Percentiles rank a stretch among this genome's conserved stretches.
These are phyloP conservation scores for Parathielavia appendiculata DNA, from an alignment of 495 filamentous ascomycete genomes.

Conservation along the genomic window DNA sequence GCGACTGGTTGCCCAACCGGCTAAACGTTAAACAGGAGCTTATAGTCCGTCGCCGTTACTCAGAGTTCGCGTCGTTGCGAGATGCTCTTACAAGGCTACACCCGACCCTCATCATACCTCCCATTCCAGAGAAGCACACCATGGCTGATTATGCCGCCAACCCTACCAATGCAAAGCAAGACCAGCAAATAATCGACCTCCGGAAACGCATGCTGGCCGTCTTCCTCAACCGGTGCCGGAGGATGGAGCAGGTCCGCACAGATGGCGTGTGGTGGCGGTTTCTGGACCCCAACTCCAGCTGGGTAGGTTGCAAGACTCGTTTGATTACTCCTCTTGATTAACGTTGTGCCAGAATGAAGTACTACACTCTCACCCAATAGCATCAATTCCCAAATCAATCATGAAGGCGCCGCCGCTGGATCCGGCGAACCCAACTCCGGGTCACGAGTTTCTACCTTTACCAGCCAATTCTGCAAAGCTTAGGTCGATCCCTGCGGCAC, in stretches of 20 bases:
- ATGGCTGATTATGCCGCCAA: conserved; percentile 98
- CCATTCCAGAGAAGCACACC: conserved; percentile 96
- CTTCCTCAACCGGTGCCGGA: conserved; percentile 86
- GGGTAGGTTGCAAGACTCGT: conserved; percentile 55
- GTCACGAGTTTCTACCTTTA: conserved; percentile 80
- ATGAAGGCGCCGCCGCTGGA: conserved; percentile 91
- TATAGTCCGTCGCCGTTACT: conserved; percentile 91
- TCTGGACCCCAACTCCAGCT: conserved; percentile 95
- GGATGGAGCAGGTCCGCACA: conserved; percentile 87
- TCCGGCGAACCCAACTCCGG: conserved; percentile 83
- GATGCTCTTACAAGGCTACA: conserved; percentile 85
- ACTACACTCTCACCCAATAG: conserved; percentile 78
- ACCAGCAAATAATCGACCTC: conserved; percentile 90
- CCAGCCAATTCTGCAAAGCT: conserved; percentile 82
- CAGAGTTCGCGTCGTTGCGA: conserved; percentile 90
- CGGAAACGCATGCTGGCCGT: conserved; percentile 94
- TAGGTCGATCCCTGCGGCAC: conserved; percentile 51
- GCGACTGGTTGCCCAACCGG: conserved; percentile 2
- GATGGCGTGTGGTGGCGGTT: conserved; percentile 98
- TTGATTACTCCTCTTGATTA: conserved; percentile 21
- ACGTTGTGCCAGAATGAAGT: conserved; percentile 72
- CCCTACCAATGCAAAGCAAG: conserved; percentile 95
- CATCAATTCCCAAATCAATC: conserved; percentile 86
- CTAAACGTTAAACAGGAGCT: conserved; percentile 61
- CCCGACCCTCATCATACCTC: conserved; percentile 89